phyloP scores from a whole-genome alignment of 768 basidiomycete species.

The Lactarius tabidus region DNA sequence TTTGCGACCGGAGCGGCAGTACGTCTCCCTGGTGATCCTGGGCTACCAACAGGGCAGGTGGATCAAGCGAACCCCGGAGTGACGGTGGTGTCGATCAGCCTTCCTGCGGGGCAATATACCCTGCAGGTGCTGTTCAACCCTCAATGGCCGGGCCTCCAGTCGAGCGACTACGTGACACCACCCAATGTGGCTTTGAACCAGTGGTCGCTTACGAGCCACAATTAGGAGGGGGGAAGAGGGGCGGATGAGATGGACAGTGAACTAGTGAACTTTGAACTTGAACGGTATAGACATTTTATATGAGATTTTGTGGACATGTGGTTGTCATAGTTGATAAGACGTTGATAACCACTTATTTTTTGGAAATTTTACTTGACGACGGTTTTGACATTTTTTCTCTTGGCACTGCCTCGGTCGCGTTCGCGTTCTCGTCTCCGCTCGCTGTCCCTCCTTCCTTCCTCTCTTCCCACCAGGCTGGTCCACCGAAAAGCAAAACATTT shows the following conservation, averaged over 20 bases:
- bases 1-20: slow-evolving; percentile 55
- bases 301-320: background rate
- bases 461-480: slow-evolving; percentile 20
- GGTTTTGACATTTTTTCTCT: background rate
- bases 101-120: slow-evolving; percentile 64
- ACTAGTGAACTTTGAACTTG: background rate
- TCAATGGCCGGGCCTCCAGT: slow-evolving; percentile 75
- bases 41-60: slow-evolving; percentile 49
- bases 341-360: background rate
- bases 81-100: slow-evolving; percentile 69
- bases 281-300: background rate
- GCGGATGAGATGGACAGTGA: slow-evolving; percentile 2
- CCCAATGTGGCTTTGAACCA: slow-evolving; percentile 59
- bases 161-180: slow-evolving; percentile 63
- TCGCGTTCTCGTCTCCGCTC: background rate
- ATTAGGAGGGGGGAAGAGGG: slow-evolving; percentile 33
- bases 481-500: background rate
- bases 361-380: background rate
- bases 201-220: slow-evolving; percentile 82
- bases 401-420: background rate
- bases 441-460: background rate
- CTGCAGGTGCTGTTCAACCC: slow-evolving; percentile 89
- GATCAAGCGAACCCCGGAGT: slow-evolving; percentile 80
- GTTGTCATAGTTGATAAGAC: background rate
- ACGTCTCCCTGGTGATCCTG: slow-evolving; percentile 57